These are phyloP conservation scores for Rubroshorea leprosula DNA, from an alignment of 345 rosid genomes.

Conservation along the genomic window DNA sequence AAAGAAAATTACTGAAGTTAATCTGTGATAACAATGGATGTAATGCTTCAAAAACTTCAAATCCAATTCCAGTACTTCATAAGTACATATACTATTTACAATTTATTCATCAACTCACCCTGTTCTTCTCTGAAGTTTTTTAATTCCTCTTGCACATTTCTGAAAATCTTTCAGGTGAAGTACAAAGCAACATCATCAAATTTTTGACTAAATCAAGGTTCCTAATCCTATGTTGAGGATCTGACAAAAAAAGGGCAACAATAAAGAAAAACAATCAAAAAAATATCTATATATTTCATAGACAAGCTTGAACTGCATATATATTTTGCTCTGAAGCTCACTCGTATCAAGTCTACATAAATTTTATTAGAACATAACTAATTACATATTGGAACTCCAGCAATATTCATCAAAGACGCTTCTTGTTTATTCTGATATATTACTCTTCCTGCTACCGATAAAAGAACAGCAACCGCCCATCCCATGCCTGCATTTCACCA, in stretches of 20 bases:
- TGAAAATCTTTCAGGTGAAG: no score
- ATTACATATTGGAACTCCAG: constrained; percentile 9
- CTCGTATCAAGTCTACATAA: no score
- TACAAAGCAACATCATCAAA: neutral
- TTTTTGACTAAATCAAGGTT: no score
- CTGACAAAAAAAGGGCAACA: no score
- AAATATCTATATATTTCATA: neutral
- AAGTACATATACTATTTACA: neutral
- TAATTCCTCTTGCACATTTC: neutral
- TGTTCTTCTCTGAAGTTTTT: neutral
- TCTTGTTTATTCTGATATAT: constrained; percentile 12
- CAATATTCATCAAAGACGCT: no score
- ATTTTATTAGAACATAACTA: no score
- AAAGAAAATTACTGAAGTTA: no score
- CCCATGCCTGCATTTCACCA: constrained; percentile 35
- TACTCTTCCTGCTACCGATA: constrained; percentile 25
- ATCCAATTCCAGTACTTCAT: neutral
- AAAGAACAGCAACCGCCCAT: constrained; percentile 47
- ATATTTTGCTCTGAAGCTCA: no score
- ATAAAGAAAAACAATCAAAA: no score
- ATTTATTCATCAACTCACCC: neutral
- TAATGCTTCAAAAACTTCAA: neutral
- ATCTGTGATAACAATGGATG: no score
- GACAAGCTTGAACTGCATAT: no score
- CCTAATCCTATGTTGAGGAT: no score